Evolutionary conservation across 2,329 filamentous ascomycete genomes (phyloP).

Genomic region (Verticillium klebahnii): DNA sequence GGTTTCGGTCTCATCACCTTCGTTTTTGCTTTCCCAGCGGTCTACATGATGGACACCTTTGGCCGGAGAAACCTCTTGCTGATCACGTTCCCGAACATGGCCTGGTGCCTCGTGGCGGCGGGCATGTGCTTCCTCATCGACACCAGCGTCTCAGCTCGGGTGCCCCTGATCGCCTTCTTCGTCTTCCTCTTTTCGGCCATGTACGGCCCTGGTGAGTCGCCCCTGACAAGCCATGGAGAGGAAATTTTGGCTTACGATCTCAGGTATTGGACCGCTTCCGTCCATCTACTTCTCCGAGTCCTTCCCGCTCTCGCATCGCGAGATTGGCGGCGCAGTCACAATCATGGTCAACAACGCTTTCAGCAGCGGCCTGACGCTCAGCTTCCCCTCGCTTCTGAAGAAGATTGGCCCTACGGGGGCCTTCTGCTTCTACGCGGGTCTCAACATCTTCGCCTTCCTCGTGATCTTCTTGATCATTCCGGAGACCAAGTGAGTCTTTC

Average conservation of each 20-base stretch:
- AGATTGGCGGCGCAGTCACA: conserved; percentile 60
- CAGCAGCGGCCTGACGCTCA: conserved; percentile 44
- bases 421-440: conserved; percentile 40
- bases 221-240: too few species aligned
- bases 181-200: conserved; percentile 63
- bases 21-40: conserved; percentile 60
- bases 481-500: conserved; percentile 35
- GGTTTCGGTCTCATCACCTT: conserved; percentile 55
- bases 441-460: conserved; percentile 39
- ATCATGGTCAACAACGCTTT: conserved; percentile 57
- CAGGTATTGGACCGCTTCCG: conserved; percentile 52
- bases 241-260: conserved; percentile 1
- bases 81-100: conserved; percentile 65
- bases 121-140: conserved; percentile 33
- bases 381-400: conserved; percentile 44
- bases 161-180: conserved; percentile 54
- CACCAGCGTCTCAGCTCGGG: conserved; percentile 30
- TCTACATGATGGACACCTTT: conserved; percentile 64
- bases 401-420: conserved; percentile 28
- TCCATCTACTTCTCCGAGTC: conserved; percentile 61
- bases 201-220: conserved; percentile 50
- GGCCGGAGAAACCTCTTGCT: conserved; percentile 58
- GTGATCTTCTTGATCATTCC: conserved; percentile 46
- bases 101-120: conserved; percentile 49
- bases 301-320: conserved; percentile 59